Evolutionary conservation across 371 early-diverging fungal species (phyloP).

Genomic region (Apophysomyces elegans): DNA sequence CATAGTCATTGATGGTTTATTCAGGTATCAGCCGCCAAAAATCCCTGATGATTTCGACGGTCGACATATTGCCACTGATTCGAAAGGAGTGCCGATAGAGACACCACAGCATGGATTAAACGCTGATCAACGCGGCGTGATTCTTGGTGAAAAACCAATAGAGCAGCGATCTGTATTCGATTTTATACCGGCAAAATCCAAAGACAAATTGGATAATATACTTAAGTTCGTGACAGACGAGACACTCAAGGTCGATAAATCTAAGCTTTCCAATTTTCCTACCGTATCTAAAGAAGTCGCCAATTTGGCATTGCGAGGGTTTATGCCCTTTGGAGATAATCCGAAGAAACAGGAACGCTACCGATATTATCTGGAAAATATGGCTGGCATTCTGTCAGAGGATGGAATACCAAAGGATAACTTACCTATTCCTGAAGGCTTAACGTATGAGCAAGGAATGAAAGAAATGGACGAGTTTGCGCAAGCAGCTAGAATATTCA

Average conservation of each 20-base stretch:
- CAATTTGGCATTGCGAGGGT: slow-evolving; percentile 77
- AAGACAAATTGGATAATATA: slow-evolving; percentile 65
- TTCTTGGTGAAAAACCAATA: slow-evolving; percentile 75
- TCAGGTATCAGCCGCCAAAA: slow-evolving; percentile 57
- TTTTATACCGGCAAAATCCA: slow-evolving; percentile 69
- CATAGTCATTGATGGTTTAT: neutral
- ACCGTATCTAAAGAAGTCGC: slow-evolving; percentile 70
- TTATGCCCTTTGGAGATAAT: slow-evolving; percentile 84
- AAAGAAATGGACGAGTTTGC: slow-evolving; percentile 83
- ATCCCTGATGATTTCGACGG: slow-evolving; percentile 63
- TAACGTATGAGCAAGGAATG: slow-evolving; percentile 56
- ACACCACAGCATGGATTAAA: slow-evolving; percentile 40
- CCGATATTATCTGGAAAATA: slow-evolving; percentile 69
- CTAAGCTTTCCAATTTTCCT: slow-evolving; percentile 50
- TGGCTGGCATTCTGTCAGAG: slow-evolving; percentile 54
- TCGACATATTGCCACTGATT: slow-evolving; percentile 32
- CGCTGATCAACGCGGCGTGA: slow-evolving; percentile 68
- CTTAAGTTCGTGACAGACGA: slow-evolving; percentile 42
- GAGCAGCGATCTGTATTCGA: slow-evolving; percentile 79
- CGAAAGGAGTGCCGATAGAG: neutral
- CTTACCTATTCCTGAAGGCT: slow-evolving; percentile 53
- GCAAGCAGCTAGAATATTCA: slow-evolving; percentile 82
- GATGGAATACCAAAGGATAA: slow-evolving; percentile 35
- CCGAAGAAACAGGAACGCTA: slow-evolving; percentile 81
- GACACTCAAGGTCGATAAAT: slow-evolving; percentile 26